Percentiles rank a stretch among this genome's conserved stretches.
Conservation (phyloP, 352 stramenopile genomes). For the Pythium graminicola region DNA sequence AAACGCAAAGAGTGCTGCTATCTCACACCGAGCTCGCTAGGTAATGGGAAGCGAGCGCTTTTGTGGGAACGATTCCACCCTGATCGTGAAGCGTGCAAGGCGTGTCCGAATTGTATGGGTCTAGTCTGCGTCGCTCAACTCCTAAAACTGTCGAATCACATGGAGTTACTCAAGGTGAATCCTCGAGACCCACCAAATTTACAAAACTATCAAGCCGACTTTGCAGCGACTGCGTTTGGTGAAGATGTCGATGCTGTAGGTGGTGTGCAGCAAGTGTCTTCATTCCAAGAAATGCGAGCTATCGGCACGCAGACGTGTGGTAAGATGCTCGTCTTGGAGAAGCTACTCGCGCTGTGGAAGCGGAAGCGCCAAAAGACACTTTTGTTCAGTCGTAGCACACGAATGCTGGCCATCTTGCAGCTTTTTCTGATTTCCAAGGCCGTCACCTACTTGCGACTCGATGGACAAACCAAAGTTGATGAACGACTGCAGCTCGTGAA, state of each 20-base stretch:
- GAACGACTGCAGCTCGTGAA: conserved; percentile 69
- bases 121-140: conserved; percentile 67
- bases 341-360: conserved; percentile 57
- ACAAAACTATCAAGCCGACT: conserved; percentile 47
- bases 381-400: conserved; percentile 71
- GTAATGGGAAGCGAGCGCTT: conserved; percentile 20
- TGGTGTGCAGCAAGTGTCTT: conserved; percentile 50
- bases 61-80: conserved; percentile 67
- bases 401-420: conserved; percentile 79
- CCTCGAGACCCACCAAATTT: conserved; percentile 39
- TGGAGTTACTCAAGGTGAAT: conserved; percentile 76
- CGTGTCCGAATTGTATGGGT: conserved; percentile 67
- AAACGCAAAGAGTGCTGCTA: conserved; percentile 67
- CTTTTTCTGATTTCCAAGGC: conserved; percentile 66
- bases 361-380: conserved; percentile 58
- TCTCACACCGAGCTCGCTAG: conserved; percentile 27
- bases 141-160: conserved; percentile 74
- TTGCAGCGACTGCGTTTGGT: conserved; percentile 54
- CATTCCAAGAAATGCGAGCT: conserved; percentile 44
- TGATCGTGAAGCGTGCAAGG: conserved; percentile 34
- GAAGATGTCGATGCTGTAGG: conserved; percentile 45
- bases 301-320: conserved; percentile 69
- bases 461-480: conserved; percentile 70
- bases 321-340: conserved; percentile 77
- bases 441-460: conserved; percentile 50